phyloP scores from a whole-genome alignment of 1,284 basidiomycete genomes.

The Ceraceosorus bombacis region DNA sequence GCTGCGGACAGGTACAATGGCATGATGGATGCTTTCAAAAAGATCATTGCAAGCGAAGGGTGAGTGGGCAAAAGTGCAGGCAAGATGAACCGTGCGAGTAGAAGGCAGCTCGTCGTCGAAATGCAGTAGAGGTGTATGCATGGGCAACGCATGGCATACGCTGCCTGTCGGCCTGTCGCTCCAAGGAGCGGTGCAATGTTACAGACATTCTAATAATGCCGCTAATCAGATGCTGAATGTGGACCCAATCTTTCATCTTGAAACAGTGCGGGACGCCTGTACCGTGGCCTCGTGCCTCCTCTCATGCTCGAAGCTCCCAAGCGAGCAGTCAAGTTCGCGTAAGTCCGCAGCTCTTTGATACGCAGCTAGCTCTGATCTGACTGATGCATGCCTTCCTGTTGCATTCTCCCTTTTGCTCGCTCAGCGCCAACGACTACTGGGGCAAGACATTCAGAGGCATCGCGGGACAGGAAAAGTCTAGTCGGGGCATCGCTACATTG shows the following conservation, averaged over 20 bases:
- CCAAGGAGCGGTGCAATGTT: too few relatives aligned
- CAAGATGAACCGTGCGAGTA: neutral
- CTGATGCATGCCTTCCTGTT: too few relatives aligned
- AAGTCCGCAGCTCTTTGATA: too few relatives aligned
- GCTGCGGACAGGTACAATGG: conserved; percentile 52
- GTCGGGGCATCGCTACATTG: conserved; percentile 70
- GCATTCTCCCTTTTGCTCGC: too few relatives aligned
- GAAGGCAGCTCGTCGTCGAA: neutral
- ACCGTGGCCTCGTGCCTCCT: conserved; percentile 88
- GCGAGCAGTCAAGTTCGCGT: conserved; percentile 83
- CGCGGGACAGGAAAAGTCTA: conserved; percentile 74
- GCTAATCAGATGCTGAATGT: neutral
- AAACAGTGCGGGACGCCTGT: conserved; percentile 67
- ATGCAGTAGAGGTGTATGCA: too few relatives aligned
- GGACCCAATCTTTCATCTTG: conserved; percentile 16
- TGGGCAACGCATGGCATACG: too few relatives aligned
- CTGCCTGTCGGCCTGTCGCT: too few relatives aligned
- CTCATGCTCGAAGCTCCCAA: conserved; percentile 94
- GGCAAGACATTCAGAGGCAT: conserved; percentile 51
- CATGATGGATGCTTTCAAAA: conserved; percentile 70
- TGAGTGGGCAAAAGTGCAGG: conserved; percentile 50
- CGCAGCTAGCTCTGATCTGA: too few relatives aligned
- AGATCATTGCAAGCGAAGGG: conserved; percentile 78
- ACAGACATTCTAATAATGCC: too few relatives aligned
- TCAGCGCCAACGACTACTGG: conserved; percentile 78